Evolutionary conservation across 768 basidiomycete species (phyloP).

Genomic region (Gloeopeniophorella convolvens): DNA sequence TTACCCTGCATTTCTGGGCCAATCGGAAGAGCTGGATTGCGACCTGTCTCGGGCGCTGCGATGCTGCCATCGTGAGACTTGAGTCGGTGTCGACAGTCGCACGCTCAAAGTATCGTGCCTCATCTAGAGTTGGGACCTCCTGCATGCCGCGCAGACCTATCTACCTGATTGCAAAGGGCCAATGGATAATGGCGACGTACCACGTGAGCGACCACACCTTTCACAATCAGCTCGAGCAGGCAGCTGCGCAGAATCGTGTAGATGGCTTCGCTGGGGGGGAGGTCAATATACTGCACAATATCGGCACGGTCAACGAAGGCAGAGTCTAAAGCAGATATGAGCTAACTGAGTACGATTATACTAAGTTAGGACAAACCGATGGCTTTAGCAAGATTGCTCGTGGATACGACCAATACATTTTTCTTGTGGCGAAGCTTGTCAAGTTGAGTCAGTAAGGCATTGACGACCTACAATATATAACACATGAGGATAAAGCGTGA

Average conservation of each 20-base stretch:
- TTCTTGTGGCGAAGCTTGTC: slow-evolving; percentile 91
- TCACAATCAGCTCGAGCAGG: slow-evolving; percentile 69
- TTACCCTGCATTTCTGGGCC: slow-evolving; percentile 74
- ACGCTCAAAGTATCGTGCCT: slow-evolving; percentile 51
- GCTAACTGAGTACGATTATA: background rate
- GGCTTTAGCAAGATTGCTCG: slow-evolving; percentile 89
- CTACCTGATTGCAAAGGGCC: background rate
- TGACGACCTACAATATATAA: slow-evolving; percentile 86
- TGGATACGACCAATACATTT: slow-evolving; percentile 94
- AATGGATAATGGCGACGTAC: slow-evolving; percentile 48
- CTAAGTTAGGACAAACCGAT: slow-evolving; percentile 55
- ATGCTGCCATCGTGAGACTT: slow-evolving; percentile 28
- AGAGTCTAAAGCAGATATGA: slow-evolving; percentile 50
- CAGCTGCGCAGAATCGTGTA: slow-evolving; percentile 88
- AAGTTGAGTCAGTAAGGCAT: slow-evolving; percentile 92
- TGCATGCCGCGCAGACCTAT: slow-evolving; percentile 24
- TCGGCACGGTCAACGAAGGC: slow-evolving; percentile 98
- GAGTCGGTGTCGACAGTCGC: slow-evolving; percentile 22
- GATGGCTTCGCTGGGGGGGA: slow-evolving; percentile 85
- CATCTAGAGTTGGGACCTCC: slow-evolving; percentile 56
- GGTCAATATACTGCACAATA: slow-evolving; percentile 89
- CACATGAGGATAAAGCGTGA: background rate
- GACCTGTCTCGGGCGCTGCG: slow-evolving; percentile 44
- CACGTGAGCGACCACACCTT: slow-evolving; percentile 57
- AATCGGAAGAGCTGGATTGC: slow-evolving; percentile 57